Evolutionary conservation across 164 flowering plant genomes (phyloP), one percentile per base, ranked within the genome.

Genomic region (Echeveria elegans): DNA sequence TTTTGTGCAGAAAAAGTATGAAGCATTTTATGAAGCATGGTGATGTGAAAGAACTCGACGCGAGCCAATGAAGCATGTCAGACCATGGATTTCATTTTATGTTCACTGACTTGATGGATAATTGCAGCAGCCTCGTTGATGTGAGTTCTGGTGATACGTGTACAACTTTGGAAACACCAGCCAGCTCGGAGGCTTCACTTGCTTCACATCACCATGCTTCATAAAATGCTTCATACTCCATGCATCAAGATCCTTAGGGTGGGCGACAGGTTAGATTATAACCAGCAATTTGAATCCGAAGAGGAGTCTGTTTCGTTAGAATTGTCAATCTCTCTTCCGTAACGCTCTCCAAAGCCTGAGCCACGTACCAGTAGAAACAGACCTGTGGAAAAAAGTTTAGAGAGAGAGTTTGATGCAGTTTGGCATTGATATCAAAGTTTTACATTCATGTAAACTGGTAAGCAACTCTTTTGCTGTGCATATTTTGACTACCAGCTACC

Each of bases 401-500:
- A 52, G 59, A 52, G 59, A 29, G 59, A 52, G 59, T 52, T 52
- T 52, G 29, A 52, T 52, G 59, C 26, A 52, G 59, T 52, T 21
- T 53, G 31, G 32, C 18, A 1, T 56, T 56, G 31, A 53, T 26
- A 24, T 28, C 5, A 23, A 24, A 24, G 59, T 52, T 8, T 52
- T 0, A 9, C 29, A 52, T 52, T 52, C 29, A 3, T 7, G 24
- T 24, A 4, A 9, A 16, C 38, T 36, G 38, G 45, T 40, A 40
- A 40, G 38, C 38, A 36, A 12, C 9, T 40, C 15, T 14, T 40
- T 40, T 7, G 6, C 31, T 15, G n/a, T 14, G 60, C 45, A 52
- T 14, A 52, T 1, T 23, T 52, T 48, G 2, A 48, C 24, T 52
- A 40, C 45, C 45, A 34, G n/a, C n/a, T n/a, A 52, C 59, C 0